Percentiles rank a stretch among this genome's conserved stretches.
Evolutionary conservation across 805 yeast species (phyloP).

Genomic region (Vanderwaltozyma yarrowii): DNA sequence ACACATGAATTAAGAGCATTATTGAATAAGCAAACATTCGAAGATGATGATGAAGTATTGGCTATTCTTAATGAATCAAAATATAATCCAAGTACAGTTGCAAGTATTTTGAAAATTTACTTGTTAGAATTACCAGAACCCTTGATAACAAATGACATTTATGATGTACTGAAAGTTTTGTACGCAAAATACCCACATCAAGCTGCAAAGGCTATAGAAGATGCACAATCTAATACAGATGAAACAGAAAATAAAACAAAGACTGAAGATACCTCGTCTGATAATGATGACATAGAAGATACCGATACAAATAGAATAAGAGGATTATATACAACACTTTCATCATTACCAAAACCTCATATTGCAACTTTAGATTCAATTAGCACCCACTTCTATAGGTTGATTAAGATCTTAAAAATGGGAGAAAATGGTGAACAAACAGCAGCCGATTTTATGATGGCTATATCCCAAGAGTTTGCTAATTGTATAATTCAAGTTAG

Average conservation of each 20-base stretch:
- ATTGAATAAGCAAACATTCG: constrained; percentile 31
- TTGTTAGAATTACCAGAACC: constrained; percentile 75
- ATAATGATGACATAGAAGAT: neutral
- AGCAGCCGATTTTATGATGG: constrained; percentile 31
- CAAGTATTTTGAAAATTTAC: constrained; percentile 62
- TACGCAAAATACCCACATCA: constrained; percentile 45
- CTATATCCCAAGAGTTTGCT: constrained; percentile 60
- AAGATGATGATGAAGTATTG: constrained; percentile 29
- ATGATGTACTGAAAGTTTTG: constrained; percentile 58
- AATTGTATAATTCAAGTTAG: constrained; percentile 40
- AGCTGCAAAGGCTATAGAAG: constrained; percentile 12
- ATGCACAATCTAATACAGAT: constrained; percentile 4
- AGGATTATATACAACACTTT: constrained; percentile 56
- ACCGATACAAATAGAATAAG: constrained; percentile 35
- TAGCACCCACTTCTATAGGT: constrained; percentile 62
- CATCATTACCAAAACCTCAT: constrained; percentile 58
- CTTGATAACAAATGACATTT: constrained; percentile 50
- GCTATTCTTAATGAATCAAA: constrained; percentile 23
- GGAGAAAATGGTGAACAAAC: constrained; percentile 29
- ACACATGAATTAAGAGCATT: constrained; percentile 53
- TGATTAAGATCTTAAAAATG: constrained; percentile 45
- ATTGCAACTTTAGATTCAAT: constrained; percentile 73
- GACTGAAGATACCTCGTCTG: neutral
- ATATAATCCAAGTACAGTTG: constrained; percentile 46
- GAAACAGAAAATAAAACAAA: neutral